Conservation (phyloP, 257 asterid species). For the Nyctanthes arbortristis region DNA sequence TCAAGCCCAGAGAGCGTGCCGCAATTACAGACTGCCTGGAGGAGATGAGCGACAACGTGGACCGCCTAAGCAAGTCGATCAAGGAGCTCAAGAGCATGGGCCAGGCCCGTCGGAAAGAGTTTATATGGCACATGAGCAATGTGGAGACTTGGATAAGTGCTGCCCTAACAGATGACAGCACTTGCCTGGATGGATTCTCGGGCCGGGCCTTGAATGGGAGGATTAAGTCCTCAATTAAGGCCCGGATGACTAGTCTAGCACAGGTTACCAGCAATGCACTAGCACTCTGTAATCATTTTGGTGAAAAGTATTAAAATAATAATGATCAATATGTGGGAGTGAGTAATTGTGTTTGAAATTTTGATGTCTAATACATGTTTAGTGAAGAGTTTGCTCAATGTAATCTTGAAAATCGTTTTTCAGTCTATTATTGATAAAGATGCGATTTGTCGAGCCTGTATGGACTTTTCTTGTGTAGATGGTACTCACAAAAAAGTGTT, state of each 20-base stretch:
- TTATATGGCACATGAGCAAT: conserved; percentile 43
- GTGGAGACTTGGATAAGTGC: conserved; percentile 55
- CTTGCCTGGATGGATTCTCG: conserved; percentile 45
- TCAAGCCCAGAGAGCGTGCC: conserved; percentile 47
- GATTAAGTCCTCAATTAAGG: conserved; percentile 33
- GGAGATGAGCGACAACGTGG: conserved; percentile 54
- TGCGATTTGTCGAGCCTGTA: no score
- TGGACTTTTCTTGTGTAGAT: no score
- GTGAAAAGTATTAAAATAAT: conserved; percentile 31
- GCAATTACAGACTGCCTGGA: conserved; percentile 77
- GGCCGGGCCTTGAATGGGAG: conserved; percentile 34
- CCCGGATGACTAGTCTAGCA: conserved; percentile 31
- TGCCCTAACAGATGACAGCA: conserved; percentile 36
- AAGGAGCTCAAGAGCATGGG: conserved; percentile 34
- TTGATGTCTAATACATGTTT: neutral
- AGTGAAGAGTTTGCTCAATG: no score
- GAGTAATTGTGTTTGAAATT: neutral
- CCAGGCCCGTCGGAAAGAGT: conserved; percentile 21
- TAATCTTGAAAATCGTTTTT: no score
- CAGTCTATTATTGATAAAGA: no score
- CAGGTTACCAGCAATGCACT: conserved; percentile 52
- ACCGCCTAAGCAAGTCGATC: conserved; percentile 46
- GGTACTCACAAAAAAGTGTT: no score
- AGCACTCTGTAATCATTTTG: conserved; percentile 44
- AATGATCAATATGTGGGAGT: no score